A percentile compares a stretch with the other conserved stretches of the same genome.
These are phyloP conservation scores for Gracilariopsis chorda DNA, from an alignment of 23 red algal genomes.

Conservation along the genomic window DNA sequence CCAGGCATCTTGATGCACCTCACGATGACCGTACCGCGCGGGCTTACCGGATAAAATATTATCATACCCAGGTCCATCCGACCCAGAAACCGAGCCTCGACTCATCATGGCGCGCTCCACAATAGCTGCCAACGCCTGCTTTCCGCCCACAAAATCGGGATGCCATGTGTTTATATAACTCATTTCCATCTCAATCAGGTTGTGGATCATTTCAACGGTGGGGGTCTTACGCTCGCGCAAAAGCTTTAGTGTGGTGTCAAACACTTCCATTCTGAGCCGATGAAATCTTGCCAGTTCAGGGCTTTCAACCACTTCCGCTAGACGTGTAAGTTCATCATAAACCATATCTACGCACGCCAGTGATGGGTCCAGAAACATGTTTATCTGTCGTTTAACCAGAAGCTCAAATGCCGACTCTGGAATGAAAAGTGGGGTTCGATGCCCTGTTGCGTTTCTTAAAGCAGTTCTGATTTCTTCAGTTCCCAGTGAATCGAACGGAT, in stretches of 20 bases:
- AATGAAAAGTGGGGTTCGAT: slow-evolving; percentile 93
- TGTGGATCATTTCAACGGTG: slow-evolving; percentile 81
- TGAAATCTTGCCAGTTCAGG: slow-evolving; percentile 78
- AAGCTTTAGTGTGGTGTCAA: slow-evolving; percentile 68
- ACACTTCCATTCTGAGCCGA: slow-evolving; percentile 63
- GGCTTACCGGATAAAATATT: neutral
- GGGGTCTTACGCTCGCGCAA: slow-evolving; percentile 78
- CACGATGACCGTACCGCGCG: neutral
- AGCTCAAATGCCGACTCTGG: slow-evolving; percentile 95
- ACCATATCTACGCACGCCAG: slow-evolving; percentile 93
- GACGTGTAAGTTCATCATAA: slow-evolving; percentile 81
- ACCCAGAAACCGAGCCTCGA: neutral
- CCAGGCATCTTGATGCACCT: slow-evolving; percentile 60
- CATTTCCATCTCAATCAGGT: slow-evolving; percentile 95
- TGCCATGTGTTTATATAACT: slow-evolving; percentile 95
- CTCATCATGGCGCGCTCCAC: neutral
- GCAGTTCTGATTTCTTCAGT: slow-evolving; percentile 96
- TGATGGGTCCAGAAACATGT: slow-evolving; percentile 77
- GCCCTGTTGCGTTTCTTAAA: slow-evolving; percentile 96
- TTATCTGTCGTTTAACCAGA: slow-evolving; percentile 84
- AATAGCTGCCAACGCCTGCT: slow-evolving; percentile 37
- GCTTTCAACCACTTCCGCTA: slow-evolving; percentile 70
- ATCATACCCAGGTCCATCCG: neutral
- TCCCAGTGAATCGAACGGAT: slow-evolving; percentile 83
- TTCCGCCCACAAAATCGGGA: slow-evolving; percentile 92